phyloP scores from a whole-genome alignment of 169 alveolate species.

The Cryptosporidium meleagridis region DNA sequence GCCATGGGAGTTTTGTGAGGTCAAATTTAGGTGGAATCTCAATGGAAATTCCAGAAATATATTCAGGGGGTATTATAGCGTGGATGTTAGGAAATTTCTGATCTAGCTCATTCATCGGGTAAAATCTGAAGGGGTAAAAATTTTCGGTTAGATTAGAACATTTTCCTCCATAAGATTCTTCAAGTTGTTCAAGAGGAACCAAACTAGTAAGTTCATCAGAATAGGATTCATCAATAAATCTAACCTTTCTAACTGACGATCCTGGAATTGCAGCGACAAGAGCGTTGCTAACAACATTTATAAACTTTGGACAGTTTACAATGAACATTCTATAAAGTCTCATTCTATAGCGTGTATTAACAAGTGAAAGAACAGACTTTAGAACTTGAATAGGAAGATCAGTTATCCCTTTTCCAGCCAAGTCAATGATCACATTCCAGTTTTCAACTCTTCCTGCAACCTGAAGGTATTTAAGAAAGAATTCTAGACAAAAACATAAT shows the following conservation, averaged over 20 bases:
- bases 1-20: constrained; percentile 42
- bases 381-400: constrained; percentile 70
- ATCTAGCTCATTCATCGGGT: constrained; percentile 40
- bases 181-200: constrained; percentile 71
- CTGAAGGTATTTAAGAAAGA: constrained; percentile 52
- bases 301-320: constrained; percentile 73
- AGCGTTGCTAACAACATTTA: constrained; percentile 69
- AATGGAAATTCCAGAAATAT: constrained; percentile 43
- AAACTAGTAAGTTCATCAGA: constrained; percentile 65
- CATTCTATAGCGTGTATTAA: constrained; percentile 76
- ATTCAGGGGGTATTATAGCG: constrained; percentile 27
- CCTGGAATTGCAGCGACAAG: constrained; percentile 75
- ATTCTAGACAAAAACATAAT: constrained; percentile 75
- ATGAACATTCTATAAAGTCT: constrained; percentile 74
- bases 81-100: constrained; percentile 18
- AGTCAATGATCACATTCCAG: constrained; percentile 76
- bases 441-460: constrained; percentile 78
- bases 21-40: constrained; percentile 70
- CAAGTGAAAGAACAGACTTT: constrained; percentile 63
- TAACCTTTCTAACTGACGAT: constrained; percentile 71
- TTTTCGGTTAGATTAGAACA: constrained; percentile 74
- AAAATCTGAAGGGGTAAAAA: constrained; percentile 67
- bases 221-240: constrained; percentile 60
- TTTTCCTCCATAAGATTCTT: constrained; percentile 76
- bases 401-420: constrained; percentile 66